A percentile compares a stretch with the other conserved stretches of the same genome.
Evolutionary conservation across 306 rosid genomes (phyloP).

Genomic region (Quercus glauca): DNA sequence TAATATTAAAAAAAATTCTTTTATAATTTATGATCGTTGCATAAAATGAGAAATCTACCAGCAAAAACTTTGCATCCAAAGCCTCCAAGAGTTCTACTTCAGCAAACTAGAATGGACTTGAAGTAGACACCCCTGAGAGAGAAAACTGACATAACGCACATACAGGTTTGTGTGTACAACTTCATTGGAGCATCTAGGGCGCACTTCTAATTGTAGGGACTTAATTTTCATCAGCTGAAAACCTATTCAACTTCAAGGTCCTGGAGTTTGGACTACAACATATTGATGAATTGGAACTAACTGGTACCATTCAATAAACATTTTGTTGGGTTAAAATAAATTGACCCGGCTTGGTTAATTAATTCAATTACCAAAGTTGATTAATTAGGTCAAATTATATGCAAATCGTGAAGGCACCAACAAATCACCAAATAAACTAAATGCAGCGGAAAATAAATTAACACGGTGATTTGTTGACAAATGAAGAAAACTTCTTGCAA

Average conservation of each 20-base stretch:
- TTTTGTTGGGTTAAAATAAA: no score
- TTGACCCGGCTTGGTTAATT: no score
- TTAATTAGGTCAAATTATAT: no score
- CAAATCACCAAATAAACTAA: no score
- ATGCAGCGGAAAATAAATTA: no score
- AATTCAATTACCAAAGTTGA: no score
- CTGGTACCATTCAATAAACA: no score
- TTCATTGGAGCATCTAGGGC: background rate
- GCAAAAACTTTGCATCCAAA: background rate
- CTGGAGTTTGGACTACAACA: no score
- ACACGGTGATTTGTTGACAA: no score
- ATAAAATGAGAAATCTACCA: background rate
- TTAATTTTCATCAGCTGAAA: slow-evolving; percentile 1
- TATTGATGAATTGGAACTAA: no score
- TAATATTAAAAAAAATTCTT: background rate
- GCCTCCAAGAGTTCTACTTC: background rate
- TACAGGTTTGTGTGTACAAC: background rate
- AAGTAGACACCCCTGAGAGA: background rate
- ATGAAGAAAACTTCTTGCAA: no score
- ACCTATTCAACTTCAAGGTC: background rate
- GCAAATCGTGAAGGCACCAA: no score
- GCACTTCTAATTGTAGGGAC: background rate
- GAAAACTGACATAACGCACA: background rate
- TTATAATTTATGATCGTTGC: background rate
- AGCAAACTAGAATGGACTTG: background rate